Evolutionary conservation across 2,329 filamentous ascomycete species (phyloP).

Genomic region (Claviceps capensis): DNA sequence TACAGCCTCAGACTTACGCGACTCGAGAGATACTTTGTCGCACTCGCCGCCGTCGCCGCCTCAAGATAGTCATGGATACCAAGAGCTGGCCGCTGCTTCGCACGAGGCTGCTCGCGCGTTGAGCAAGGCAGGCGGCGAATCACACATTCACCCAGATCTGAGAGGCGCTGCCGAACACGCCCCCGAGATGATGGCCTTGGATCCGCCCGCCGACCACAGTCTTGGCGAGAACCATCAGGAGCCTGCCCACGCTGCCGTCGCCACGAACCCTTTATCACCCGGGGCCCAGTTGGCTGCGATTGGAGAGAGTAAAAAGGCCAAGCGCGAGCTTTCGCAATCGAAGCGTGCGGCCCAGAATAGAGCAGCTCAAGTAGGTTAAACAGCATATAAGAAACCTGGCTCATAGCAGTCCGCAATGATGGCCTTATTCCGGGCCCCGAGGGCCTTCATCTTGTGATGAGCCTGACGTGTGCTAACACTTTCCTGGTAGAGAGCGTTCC

Average conservation of each 20-base stretch:
- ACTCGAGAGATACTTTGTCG: slow-evolving; percentile 16
- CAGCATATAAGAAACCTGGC: too few species aligned
- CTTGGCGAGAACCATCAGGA: slow-evolving; percentile 15
- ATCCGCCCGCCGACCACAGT: slow-evolving; percentile 19
- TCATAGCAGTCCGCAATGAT: not conserved
- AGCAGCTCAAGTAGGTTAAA: slow-evolving; percentile 69
- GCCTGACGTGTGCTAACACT: not conserved
- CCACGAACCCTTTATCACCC: slow-evolving; percentile 18
- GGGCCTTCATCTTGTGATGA: not conserved
- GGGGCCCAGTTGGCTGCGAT: slow-evolving; percentile 14
- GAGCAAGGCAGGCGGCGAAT: slow-evolving; percentile 26
- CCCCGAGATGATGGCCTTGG: slow-evolving; percentile 26
- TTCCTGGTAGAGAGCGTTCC: slow-evolving; percentile 69
- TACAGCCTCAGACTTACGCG: slow-evolving; percentile 17
- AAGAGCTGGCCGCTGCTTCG: slow-evolving; percentile 21
- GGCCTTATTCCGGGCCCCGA: not conserved
- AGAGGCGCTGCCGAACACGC: slow-evolving; percentile 19
- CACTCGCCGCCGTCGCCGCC: slow-evolving; percentile 14
- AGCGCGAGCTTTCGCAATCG: slow-evolving; percentile 84
- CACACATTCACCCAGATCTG: slow-evolving; percentile 36
- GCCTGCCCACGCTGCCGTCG: slow-evolving; percentile 15
- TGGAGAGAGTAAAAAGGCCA: slow-evolving; percentile 57
- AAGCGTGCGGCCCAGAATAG: slow-evolving; percentile 95
- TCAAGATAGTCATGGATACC: slow-evolving; percentile 32
- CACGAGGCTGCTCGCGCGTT: slow-evolving; percentile 22